A percentile compares a stretch with the other conserved stretches of the same genome.
phyloP scores from a whole-genome alignment of 2,329 filamentous ascomycete genomes.

The Pseudocercospora crystallina region DNA sequence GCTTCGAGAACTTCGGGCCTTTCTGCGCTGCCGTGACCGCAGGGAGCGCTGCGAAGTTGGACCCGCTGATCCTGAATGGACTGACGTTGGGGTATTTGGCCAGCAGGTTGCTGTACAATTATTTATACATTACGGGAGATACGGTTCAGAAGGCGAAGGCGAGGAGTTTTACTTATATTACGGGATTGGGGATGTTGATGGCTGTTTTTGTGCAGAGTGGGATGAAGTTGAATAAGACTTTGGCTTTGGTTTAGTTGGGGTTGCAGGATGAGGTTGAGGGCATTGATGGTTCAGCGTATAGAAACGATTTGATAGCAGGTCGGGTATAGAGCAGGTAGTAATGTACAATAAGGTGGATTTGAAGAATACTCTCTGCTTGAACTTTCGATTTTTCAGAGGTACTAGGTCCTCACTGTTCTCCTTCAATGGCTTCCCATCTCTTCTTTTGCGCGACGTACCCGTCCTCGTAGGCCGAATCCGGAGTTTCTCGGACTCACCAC shows the following conservation, averaged over 20 bases:
- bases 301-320: no score
- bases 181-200: constrained; percentile 25
- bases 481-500: no score
- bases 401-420: no score
- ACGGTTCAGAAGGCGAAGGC: constrained; percentile 18
- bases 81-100: constrained; percentile 31
- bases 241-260: no score
- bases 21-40: constrained; percentile 42
- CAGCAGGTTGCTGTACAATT: constrained; percentile 31
- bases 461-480: no score
- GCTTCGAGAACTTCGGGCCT: constrained; percentile 42
- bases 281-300: no score
- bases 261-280: background rate
- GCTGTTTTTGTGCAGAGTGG: constrained; percentile 31
- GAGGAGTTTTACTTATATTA: constrained; percentile 26
- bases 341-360: no score
- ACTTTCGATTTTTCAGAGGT: no score
- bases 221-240: constrained; percentile 19
- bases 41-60: constrained; percentile 38
- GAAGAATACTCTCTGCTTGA: no score
- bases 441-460: no score
- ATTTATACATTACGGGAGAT: constrained; percentile 31
- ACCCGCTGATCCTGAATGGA: constrained; percentile 27
- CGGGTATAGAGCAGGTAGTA: no score
- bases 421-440: no score